Evolutionary conservation across 2,329 filamentous ascomycete genomes (phyloP).

Genomic region (Massarina eburnea): DNA sequence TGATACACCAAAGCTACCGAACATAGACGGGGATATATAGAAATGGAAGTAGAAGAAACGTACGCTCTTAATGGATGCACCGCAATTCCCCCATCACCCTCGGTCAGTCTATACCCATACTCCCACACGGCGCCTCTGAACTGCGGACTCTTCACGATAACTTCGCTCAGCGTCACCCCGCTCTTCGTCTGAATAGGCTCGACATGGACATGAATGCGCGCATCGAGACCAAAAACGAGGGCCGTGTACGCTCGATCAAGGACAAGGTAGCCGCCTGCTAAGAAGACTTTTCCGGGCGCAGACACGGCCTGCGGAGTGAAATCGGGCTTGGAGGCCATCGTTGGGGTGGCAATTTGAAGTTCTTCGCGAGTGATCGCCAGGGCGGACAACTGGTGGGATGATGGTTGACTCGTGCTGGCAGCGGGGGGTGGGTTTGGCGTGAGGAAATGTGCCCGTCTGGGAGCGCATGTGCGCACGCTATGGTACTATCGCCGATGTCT

Average conservation of each 20-base stretch:
- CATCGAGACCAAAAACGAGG: slow-evolving; percentile 65
- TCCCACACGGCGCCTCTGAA: slow-evolving; percentile 86
- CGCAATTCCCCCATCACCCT: slow-evolving; percentile 74
- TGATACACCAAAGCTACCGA: too few relatives aligned
- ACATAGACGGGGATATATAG: neutral
- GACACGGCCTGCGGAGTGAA: slow-evolving; percentile 60
- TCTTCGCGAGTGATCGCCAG: slow-evolving; percentile 1
- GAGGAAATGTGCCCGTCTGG: neutral
- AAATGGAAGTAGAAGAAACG: slow-evolving; percentile 44
- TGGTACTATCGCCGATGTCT: too few relatives aligned
- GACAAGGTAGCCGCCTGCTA: slow-evolving; percentile 93
- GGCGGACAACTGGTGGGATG: neutral
- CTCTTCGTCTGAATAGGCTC: slow-evolving; percentile 59
- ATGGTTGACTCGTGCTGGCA: neutral
- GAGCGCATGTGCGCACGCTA: too few relatives aligned
- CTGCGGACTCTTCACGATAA: slow-evolving; percentile 88
- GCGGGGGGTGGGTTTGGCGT: neutral
- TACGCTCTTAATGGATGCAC: slow-evolving; percentile 79
- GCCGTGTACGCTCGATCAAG: slow-evolving; percentile 85
- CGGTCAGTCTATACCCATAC: slow-evolving; percentile 73
- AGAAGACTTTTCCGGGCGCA: slow-evolving; percentile 92
- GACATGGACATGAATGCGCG: slow-evolving; percentile 63
- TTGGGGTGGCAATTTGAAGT: slow-evolving; percentile 11
- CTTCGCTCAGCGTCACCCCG: slow-evolving; percentile 66
- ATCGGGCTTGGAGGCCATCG: slow-evolving; percentile 34